Base-by-base conservation (phyloP, 2,329 filamentous ascomycete species). In the Pseudogymnoascus sp. region DNA sequence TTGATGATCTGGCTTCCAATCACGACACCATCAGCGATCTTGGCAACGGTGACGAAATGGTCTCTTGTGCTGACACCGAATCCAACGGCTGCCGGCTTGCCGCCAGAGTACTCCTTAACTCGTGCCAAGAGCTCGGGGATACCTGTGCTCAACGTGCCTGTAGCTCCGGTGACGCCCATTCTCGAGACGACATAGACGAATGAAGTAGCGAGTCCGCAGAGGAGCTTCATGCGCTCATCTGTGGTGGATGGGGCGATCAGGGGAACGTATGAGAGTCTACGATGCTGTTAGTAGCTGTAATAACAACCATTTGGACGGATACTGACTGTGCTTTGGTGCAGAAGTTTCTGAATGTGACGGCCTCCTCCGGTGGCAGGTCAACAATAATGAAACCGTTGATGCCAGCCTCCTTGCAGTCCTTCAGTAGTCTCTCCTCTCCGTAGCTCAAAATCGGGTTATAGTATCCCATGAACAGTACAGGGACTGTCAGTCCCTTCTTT, bases 101-200 rank as follows among this genome's bases (percentile, higher is more conserved):
- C 89, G 41, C 91, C 91, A 52, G 93, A 96, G 77, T 93, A 96
- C 74, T 88, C 88, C 80, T 96, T 95, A 25, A 99, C 95, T 40
- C 91, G 87, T 63, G 85, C 83, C 63, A 99, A 80, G 38, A 99
- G 83, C 60, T 89, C 87, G 12, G 93, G 91, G 35, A 99, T 84
- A 63, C 89, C 88, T 49, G 87, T 82, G 75, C 91, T 96, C 71
- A 99, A 79, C 25, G 86, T 87, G 35, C 93, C 93, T 0, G 87
- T 88, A 12, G 92, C 95, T 70, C 95, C 95, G 8, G 95, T 99
- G 63, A 97, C 93, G 70, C 95, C 95, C 89, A 96, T 96, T 70
- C 93, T 85, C 25, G 93, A 97, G 62, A 99, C 95, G 65, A 99
- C 93, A 75, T 99, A 99, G 78, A 99, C 96, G 80, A 97, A 99